Evolutionary conservation across 208 protist genomes (phyloP), one percentile per base, ranked within the genome.

Genomic region (Trypanosoma grayi): DNA sequence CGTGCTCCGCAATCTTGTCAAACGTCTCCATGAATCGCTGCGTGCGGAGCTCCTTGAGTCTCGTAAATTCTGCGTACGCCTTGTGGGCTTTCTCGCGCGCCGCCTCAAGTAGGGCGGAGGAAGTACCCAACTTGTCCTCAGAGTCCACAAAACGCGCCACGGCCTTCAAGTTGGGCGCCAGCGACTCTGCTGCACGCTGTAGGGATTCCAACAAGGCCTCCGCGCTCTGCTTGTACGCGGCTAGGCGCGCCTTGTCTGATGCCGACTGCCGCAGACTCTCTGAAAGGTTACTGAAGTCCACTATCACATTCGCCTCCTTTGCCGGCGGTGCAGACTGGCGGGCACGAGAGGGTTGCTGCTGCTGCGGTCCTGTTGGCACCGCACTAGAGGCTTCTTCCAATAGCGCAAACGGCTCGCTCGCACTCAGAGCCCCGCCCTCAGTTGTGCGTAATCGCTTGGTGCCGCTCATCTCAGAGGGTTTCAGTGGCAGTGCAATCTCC

Each of bases 1-100:
- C 95, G 16, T 79, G 66, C 11, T 77, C 69, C 0, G 80, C 73
- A 48, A 99, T 90, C 59, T 86, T 87, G 25, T 98, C 83, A 73
- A 96, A 99, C 7, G 92, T 87, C 9, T 83, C 76, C 76, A 97
- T 93, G 59, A 99, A 99, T 7, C 79, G 69, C 57, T 83, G 64
- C 24, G 73, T 95, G 45, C 97, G 85, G 47, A 86, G 74, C 56
- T 96, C 73, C 72, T 97, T 93, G 4, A 98, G 76, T 22, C 65
- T 64, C 27, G 60, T 41, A 66, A 99, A 99, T 33, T 83, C 68
- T 3, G 87, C 64, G 47, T 85, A 69, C 11, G 89, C 90, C 55
- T 90, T 57, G 18, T 95, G 83, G 0, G 80, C 81, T 6, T 56
- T 47, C 33, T 95, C 79, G 0, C 85, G 80, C 0, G 83, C 73